Percentiles rank a stretch among this genome's conserved stretches.
Evolutionary conservation across 1,139 yeast genomes (phyloP).

Genomic region (Suzukiozyma palmioleophila): DNA sequence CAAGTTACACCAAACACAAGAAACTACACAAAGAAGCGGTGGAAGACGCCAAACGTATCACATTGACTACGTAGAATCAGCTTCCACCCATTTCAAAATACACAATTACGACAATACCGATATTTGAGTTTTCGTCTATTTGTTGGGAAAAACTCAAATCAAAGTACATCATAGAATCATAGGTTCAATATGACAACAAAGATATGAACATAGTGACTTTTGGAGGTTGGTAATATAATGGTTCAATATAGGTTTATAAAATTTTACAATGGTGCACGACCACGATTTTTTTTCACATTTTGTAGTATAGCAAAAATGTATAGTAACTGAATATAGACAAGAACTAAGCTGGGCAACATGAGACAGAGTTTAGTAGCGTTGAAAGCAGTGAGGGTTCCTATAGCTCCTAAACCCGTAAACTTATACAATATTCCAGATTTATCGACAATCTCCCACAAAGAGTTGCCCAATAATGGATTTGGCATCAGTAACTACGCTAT

Average conservation of each 20-base stretch:
- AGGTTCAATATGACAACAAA: too few species aligned
- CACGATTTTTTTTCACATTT: constrained; percentile 1
- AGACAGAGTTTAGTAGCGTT: constrained; percentile 21
- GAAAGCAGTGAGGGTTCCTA: constrained; percentile 22
- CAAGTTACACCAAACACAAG: constrained; percentile 38
- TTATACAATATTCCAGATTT: constrained; percentile 28
- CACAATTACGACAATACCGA: too few species aligned
- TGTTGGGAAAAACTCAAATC: too few species aligned
- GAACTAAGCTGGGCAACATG: constrained; percentile 14
- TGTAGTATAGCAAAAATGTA: background rate
- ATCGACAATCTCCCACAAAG: constrained; percentile 19
- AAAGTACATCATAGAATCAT: too few species aligned
- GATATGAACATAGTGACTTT: too few species aligned
- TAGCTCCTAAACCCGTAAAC: constrained; percentile 10
- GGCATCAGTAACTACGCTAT: constrained; percentile 46
- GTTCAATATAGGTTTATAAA: too few species aligned
- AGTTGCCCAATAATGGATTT: constrained; percentile 38
- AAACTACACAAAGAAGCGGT: constrained; percentile 16
- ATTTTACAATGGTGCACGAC: background rate
- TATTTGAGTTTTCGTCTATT: too few species aligned
- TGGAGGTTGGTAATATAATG: too few species aligned
- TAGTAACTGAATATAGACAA: background rate
- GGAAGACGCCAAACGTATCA: background rate
- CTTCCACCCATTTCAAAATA: too few species aligned
- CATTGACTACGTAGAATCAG: too few species aligned